Percentiles rank a stretch among this genome's conserved stretches.
Evolutionary conservation across 768 basidiomycete genomes (phyloP).

Genomic region (Rhizopogon vulgaris): DNA sequence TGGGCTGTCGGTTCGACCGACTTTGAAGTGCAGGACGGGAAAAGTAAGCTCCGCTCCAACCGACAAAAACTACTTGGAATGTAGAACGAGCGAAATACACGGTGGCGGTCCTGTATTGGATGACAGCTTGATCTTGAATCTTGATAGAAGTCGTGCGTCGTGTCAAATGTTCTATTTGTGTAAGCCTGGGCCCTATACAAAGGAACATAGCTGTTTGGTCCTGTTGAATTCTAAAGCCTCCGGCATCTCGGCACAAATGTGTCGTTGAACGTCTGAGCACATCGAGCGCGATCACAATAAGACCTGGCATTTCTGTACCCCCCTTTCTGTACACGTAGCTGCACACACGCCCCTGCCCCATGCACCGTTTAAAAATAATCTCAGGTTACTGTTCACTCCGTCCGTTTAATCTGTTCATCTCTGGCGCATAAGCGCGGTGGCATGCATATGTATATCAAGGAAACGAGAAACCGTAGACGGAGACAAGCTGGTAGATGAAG

Average conservation of each 20-base stretch:
- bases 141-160: not conserved
- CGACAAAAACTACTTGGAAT: no score
- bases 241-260: constrained; percentile 4
- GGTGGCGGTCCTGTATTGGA: no score
- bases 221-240: constrained; percentile 22
- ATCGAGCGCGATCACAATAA: not conserved
- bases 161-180: not conserved
- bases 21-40: not conserved
- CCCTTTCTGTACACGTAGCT: no score
- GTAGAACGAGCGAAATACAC: no score
- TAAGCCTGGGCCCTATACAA: not conserved
- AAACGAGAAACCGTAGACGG: not conserved
- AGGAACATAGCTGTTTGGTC: constrained; percentile 11
- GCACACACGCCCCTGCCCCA: no score
- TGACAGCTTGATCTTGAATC: no score
- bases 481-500: not conserved
- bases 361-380: no score
- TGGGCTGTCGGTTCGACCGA: not conserved
- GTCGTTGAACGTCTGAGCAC: not conserved
- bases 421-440: no score
- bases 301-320: not conserved
- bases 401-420: no score
- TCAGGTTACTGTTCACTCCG: no score
- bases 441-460: not conserved
- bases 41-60: no score